Base-by-base conservation (phyloP, 108 stramenopile species). In the Skeletonema potamos region DNA sequence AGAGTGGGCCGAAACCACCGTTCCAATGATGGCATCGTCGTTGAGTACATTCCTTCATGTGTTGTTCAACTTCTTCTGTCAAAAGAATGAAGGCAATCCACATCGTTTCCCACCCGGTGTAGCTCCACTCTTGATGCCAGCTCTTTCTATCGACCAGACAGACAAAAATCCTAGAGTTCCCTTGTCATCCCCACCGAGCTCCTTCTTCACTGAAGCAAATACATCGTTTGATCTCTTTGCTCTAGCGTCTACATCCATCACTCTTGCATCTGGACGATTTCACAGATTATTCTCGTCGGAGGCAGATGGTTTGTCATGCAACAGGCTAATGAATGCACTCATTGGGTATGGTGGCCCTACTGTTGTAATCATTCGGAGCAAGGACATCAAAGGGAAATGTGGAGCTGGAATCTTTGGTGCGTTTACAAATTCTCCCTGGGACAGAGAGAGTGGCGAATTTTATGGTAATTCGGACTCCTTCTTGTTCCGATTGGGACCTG, bases 331-430 rank as follows among this genome's bases (percentile, higher is more conserved):
- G 77, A 84, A 89, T 70, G 74, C 84, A 11, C 58, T 94, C 18
- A 57, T 92, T 55, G 93, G 90, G 54, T 94, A 90, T 57, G 85
- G 84, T 58, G 93, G 90, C 43, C 91, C 93, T 6, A 94, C 90
- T 9, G 60, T 94, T 17, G 54, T 94, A 48, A 59, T 94, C 22
- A 83, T 92, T 68, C 78, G 86, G 56, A 64, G 72, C 27, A 77
- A 81, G 24, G 68, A 73, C 37, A 55, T 34, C 20, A 46, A 70
- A 6, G 60, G 46, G 61, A 67, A 66, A 39, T 78, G 67, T 11
- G 58, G 59, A 11, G 76, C 79, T 66, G 89, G 88, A 54, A 65
- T 87, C 15, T 87, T 90, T 67, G 87, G 87, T 28, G 87, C 85
- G 20, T 85, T 78, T 59, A 84, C 92, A 18, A 84, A 83, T 17